Conservation (phyloP, 805 yeast species). For the Saccharomycodes ludwigii region DNA sequence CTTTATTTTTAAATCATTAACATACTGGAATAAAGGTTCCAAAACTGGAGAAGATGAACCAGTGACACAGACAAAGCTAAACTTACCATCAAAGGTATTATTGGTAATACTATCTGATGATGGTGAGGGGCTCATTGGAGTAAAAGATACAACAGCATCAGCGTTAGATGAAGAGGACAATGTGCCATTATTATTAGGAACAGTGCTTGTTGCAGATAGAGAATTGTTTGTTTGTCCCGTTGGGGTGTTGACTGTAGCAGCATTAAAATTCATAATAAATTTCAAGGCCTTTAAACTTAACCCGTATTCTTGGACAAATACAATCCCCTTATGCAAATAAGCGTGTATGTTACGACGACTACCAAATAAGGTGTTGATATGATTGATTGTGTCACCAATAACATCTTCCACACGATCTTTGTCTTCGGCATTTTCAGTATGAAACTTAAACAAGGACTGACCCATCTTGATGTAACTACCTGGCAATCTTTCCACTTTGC, state of each 20-base stretch:
- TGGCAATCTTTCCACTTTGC: conserved; percentile 59
- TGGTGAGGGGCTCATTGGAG: conserved; percentile 3
- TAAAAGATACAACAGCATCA: conserved; percentile 2
- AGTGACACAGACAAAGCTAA: conserved; percentile 40
- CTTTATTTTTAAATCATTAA: conserved; percentile 29
- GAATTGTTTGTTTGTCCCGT: conserved; percentile 8
- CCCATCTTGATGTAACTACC: conserved; percentile 62
- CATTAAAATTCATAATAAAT: conserved; percentile 33
- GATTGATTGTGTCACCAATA: conserved; percentile 77
- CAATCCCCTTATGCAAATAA: conserved; percentile 51
- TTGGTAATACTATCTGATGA: no score
- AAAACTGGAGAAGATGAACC: conserved; percentile 62
- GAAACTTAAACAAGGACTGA: conserved; percentile 66
- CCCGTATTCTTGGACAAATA: conserved; percentile 59
- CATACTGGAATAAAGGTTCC: conserved; percentile 50
- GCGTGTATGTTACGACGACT: conserved; percentile 59
- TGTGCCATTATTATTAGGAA: background rate
- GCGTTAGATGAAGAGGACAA: no score
- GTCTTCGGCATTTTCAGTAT: conserved; percentile 56
- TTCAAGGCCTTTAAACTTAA: conserved; percentile 44
- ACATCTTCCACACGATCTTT: conserved; percentile 51
- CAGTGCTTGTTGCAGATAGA: background rate
- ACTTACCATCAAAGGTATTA: no score
- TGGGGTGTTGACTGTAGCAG: conserved; percentile 18
- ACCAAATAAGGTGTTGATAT: conserved; percentile 64